Percentiles rank a stretch among this genome's conserved stretches.
phyloP scores from a whole-genome alignment of 768 basidiomycete genomes.

The Pulveroboletus ravenelii region DNA sequence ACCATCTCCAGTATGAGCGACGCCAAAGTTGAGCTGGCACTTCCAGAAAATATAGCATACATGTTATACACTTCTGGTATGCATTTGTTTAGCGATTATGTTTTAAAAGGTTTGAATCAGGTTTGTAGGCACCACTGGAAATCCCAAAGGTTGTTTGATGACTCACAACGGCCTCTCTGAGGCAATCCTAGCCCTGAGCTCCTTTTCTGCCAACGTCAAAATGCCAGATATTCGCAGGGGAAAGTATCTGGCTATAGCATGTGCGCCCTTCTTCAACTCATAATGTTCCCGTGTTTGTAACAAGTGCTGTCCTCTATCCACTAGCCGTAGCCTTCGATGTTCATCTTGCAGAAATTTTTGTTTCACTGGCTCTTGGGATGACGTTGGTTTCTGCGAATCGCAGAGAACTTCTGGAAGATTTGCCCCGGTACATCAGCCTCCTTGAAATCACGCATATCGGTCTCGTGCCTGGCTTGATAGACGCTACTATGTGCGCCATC shows the following conservation, averaged over 20 bases:
- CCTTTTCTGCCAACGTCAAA: slow-evolving; percentile 18
- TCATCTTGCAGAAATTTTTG: slow-evolving; percentile 42
- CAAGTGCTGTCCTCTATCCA: neutral
- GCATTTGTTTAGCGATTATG: neutral
- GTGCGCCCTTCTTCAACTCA: slow-evolving; percentile 25
- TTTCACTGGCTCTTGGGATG: slow-evolving; percentile 41
- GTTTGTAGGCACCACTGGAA: slow-evolving; percentile 42
- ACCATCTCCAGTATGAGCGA: slow-evolving; percentile 28
- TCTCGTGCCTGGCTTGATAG: slow-evolving; percentile 50
- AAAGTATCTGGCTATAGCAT: slow-evolving; percentile 41
- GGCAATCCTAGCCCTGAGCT: slow-evolving; percentile 29
- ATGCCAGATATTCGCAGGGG: slow-evolving; percentile 26
- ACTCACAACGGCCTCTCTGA: slow-evolving; percentile 33
- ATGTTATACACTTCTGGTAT: slow-evolving; percentile 49
- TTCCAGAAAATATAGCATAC: slow-evolving; percentile 36
- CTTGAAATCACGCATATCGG: slow-evolving; percentile 47
- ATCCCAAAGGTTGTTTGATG: slow-evolving; percentile 47
- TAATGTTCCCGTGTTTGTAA: neutral
- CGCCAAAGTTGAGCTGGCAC: slow-evolving; percentile 28
- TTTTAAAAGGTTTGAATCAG: slow-evolving; percentile 9
- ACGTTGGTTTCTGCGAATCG: slow-evolving; percentile 41
- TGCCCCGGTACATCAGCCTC: slow-evolving; percentile 37
- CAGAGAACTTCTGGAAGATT: slow-evolving; percentile 35
- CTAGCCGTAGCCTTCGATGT: slow-evolving; percentile 52
- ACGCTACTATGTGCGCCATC: slow-evolving; percentile 39